A percentile compares a stretch with the other conserved stretches of the same genome.
Conservation (phyloP, 495 filamentous ascomycete species). For the Bombardia bombarda region DNA sequence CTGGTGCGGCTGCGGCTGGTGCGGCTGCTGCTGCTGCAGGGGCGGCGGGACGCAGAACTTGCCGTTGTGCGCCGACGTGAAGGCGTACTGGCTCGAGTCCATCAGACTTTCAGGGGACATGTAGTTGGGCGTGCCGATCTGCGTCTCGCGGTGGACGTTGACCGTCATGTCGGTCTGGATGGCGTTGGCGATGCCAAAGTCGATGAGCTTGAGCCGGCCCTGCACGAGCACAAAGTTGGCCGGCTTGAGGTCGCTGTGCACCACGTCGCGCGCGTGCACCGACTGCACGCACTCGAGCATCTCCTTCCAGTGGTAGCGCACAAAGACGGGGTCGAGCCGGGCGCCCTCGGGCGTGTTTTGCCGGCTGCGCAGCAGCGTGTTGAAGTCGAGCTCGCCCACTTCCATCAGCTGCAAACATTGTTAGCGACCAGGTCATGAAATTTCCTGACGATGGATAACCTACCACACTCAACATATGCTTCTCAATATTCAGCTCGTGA, state of each 20-base stretch:
- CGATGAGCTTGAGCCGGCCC: slow-evolving; percentile 77
- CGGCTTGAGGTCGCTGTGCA: slow-evolving; percentile 94
- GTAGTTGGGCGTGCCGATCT: slow-evolving; percentile 95
- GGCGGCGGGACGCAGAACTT: slow-evolving; percentile 39
- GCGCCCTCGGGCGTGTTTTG: slow-evolving; percentile 65
- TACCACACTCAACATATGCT: slow-evolving; percentile 76
- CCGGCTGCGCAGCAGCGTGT: slow-evolving; percentile 66
- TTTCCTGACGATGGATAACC: slow-evolving; percentile 18
- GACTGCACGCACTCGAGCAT: slow-evolving; percentile 94
- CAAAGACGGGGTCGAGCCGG: slow-evolving; percentile 76
- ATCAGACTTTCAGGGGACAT: slow-evolving; percentile 94
- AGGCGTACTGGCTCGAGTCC: slow-evolving; percentile 63
- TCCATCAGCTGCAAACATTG: slow-evolving; percentile 67
- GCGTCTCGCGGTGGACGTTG: slow-evolving; percentile 92
- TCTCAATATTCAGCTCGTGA: slow-evolving; percentile 85
- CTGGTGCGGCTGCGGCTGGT: slow-evolving; percentile 17
- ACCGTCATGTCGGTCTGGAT: slow-evolving; percentile 90
- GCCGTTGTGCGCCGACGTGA: slow-evolving; percentile 27
- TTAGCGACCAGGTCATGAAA: neutral
- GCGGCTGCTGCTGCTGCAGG: slow-evolving; percentile 17
- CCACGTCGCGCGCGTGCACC: slow-evolving; percentile 81
- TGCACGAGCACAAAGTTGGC: slow-evolving; percentile 89
- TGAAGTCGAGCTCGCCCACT: slow-evolving; percentile 91
- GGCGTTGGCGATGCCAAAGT: slow-evolving; percentile 96
- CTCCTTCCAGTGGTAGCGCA: slow-evolving; percentile 97